Evolutionary conservation across 2,329 filamentous ascomycete species (phyloP).

Genomic region (Arthrobotrys sinensis): DNA sequence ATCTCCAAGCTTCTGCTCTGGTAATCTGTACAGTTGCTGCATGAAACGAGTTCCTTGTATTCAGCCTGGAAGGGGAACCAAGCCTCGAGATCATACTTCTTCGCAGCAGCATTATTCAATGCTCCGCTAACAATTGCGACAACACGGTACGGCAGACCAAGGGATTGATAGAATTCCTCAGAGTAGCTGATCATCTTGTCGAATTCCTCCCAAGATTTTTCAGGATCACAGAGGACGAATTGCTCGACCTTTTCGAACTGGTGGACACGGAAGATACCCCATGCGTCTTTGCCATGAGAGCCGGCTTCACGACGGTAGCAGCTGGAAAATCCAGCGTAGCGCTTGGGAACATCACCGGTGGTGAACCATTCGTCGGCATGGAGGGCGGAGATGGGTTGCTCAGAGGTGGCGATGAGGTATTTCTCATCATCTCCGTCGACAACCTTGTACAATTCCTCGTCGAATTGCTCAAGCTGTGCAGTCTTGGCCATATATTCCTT

Average conservation of each 20-base stretch:
- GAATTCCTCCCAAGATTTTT: constrained; percentile 93
- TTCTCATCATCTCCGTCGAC: constrained; percentile 92
- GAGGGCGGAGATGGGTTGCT: constrained; percentile 93
- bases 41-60: constrained; percentile 98
- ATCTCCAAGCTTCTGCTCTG: constrained; percentile 95
- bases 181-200: constrained; percentile 92
- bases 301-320: constrained; percentile 97
- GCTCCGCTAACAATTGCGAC: constrained; percentile 97
- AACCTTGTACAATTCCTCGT: constrained; percentile 98
- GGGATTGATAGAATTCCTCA: constrained; percentile 94
- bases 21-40: constrained; percentile 98
- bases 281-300: constrained; percentile 90
- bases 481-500: constrained; percentile 98
- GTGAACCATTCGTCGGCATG: constrained; percentile 95
- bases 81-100: constrained; percentile 96
- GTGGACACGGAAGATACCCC: constrained; percentile 98
- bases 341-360: constrained; percentile 87
- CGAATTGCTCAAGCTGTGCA: constrained; percentile 95
- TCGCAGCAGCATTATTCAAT: constrained; percentile 87
- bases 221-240: constrained; percentile 85
- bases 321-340: constrained; percentile 90
- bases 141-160: constrained; percentile 90
- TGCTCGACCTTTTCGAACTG: constrained; percentile 96
- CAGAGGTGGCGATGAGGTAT: constrained; percentile 84
- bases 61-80: constrained; percentile 97